A percentile compares a stretch with the other conserved stretches of the same genome.
phyloP scores from a whole-genome alignment of 75 land plant genomes.

The Sequoiadendron giganteum region DNA sequence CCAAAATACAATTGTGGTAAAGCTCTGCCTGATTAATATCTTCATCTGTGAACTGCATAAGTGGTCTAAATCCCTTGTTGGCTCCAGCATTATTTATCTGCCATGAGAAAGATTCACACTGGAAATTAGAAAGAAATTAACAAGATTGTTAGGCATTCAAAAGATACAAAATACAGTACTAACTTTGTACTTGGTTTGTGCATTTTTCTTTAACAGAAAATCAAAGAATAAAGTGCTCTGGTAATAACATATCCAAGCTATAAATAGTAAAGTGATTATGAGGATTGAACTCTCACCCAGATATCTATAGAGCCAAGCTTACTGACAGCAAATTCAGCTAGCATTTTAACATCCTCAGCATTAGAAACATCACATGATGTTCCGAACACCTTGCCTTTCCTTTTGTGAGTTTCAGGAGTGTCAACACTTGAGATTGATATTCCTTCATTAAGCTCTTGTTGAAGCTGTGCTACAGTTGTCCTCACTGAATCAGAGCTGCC shows the following conservation, averaged over 20 bases:
- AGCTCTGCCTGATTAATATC: slow-evolving; percentile 78
- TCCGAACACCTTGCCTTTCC: slow-evolving; percentile 69
- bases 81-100: slow-evolving; percentile 98
- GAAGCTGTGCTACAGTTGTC: slow-evolving; percentile 71
- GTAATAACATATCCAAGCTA: not conserved
- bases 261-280: not conserved
- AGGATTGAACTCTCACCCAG: slow-evolving; percentile 58
- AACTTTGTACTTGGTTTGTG: not conserved
- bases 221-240: not conserved
- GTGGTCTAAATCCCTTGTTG: slow-evolving; percentile 95
- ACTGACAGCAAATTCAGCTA: slow-evolving; percentile 65
- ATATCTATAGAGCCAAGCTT: slow-evolving; percentile 86
- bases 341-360: slow-evolving; percentile 70
- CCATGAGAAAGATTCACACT: not conserved
- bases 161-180: not conserved
- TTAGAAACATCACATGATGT: slow-evolving; percentile 88
- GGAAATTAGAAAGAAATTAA: not conserved
- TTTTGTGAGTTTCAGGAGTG: slow-evolving; percentile 19
- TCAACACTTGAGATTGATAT: slow-evolving; percentile 17
- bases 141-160: not conserved
- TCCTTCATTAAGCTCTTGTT: slow-evolving; percentile 56
- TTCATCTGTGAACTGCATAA: slow-evolving; percentile 84
- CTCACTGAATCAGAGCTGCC: slow-evolving; percentile 80
- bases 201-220: not conserved
- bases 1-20: slow-evolving; percentile 9